Percentiles rank a stretch among this genome's conserved stretches.
Evolutionary conservation across 805 yeast species (phyloP).

Genomic region (Komagataella pastoris): DNA sequence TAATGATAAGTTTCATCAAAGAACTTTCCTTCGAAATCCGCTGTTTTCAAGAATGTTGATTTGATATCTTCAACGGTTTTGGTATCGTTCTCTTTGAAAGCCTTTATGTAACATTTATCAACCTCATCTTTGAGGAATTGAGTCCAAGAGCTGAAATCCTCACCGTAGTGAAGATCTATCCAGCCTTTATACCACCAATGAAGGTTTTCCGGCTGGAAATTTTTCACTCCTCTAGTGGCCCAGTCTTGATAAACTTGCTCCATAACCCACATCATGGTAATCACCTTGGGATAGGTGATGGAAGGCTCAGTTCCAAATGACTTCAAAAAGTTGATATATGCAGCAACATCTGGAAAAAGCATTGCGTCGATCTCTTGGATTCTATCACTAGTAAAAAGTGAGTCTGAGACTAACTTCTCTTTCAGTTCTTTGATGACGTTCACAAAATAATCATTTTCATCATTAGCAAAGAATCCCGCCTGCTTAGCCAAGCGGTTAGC

Average conservation of each 20-base stretch:
- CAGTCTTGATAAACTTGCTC: slow-evolving; percentile 38
- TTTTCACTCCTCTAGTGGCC: slow-evolving; percentile 25
- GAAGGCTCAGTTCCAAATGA: slow-evolving; percentile 14
- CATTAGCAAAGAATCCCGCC: slow-evolving; percentile 33
- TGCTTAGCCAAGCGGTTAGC: slow-evolving; percentile 30
- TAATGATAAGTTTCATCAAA: background rate
- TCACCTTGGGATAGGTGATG: slow-evolving; percentile 22
- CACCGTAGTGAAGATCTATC: slow-evolving; percentile 39
- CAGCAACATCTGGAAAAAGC: slow-evolving; percentile 21
- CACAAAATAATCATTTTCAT: slow-evolving; percentile 35
- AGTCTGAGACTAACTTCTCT: slow-evolving; percentile 5
- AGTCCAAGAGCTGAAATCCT: slow-evolving; percentile 32
- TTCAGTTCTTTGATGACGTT: slow-evolving; percentile 18
- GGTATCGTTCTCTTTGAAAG: background rate
- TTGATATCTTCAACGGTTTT: background rate
- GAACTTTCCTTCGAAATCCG: background rate
- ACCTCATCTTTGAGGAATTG: slow-evolving; percentile 29
- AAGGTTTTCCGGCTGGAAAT: slow-evolving; percentile 13
- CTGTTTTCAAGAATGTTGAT: background rate
- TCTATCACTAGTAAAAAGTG: slow-evolving; percentile 6
- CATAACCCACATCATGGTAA: slow-evolving; percentile 31
- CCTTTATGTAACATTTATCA: slow-evolving; percentile 10
- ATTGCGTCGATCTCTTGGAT: slow-evolving; percentile 4
- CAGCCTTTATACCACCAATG: slow-evolving; percentile 36
- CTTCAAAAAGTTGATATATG: slow-evolving; percentile 22